phyloP scores from a whole-genome alignment of 208 protist species.

The Crithidia acanthocephali region DNA sequence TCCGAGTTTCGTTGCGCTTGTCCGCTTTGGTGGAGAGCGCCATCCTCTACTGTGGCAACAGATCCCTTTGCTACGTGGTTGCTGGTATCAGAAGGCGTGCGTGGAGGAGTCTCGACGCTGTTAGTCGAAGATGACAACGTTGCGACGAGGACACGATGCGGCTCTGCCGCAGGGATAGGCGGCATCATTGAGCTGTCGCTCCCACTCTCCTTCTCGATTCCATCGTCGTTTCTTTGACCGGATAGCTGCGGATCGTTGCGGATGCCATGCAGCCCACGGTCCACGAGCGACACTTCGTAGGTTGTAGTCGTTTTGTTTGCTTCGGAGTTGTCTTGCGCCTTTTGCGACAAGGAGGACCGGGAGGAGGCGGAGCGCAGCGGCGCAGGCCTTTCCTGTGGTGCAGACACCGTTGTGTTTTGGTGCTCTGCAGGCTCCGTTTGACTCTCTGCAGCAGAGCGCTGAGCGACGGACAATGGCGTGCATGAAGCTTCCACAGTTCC shows the following conservation, averaged over 20 bases:
- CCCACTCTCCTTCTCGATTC: background rate
- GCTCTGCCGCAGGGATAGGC: too few relatives aligned
- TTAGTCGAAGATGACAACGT: background rate
- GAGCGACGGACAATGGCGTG: too few relatives aligned
- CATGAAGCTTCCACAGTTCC: too few relatives aligned
- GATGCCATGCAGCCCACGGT: background rate
- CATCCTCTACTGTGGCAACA: too few relatives aligned
- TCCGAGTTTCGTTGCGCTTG: too few relatives aligned
- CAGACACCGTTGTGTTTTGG: background rate
- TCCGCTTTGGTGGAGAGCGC: too few relatives aligned
- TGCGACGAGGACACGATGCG: too few relatives aligned
- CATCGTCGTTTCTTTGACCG: background rate
- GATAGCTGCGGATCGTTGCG: background rate
- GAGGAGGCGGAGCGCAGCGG: background rate
- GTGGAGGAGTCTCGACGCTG: background rate
- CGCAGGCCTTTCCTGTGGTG: background rate
- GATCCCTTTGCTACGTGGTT: background rate
- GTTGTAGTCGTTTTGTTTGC: background rate
- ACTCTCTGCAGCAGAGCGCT: background rate
- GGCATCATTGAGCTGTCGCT: too few relatives aligned
- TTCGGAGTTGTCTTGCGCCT: background rate
- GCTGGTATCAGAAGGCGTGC: background rate
- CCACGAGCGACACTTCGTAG: conserved; percentile 10
- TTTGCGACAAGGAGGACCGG: background rate
- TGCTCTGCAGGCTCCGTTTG: background rate